Conservation (phyloP, 108 stramenopile species). For the Skeletonema potamos region DNA sequence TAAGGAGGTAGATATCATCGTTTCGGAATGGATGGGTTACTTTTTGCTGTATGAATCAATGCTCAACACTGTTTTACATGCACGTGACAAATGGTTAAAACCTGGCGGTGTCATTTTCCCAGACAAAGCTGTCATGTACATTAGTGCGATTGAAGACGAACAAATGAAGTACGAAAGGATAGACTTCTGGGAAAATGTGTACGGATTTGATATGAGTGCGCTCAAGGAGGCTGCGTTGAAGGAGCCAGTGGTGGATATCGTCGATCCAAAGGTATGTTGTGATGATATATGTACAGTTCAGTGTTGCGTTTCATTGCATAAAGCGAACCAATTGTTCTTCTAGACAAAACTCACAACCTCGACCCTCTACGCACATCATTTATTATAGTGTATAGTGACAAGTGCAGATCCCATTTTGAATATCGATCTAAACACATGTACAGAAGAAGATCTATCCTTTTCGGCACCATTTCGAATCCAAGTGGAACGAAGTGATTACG, state of each 20-base stretch:
- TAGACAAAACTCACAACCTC: not conserved
- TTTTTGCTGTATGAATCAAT: constrained; percentile 97
- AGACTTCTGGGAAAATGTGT: constrained; percentile 94
- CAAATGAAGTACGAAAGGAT: constrained; percentile 69
- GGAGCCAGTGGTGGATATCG: constrained; percentile 96
- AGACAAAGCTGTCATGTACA: constrained; percentile 91
- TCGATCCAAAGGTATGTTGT: constrained; percentile 53
- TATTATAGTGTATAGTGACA: constrained; percentile 62
- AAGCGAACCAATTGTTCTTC: not conserved
- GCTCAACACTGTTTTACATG: constrained; percentile 94
- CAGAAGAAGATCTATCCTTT: constrained; percentile 89
- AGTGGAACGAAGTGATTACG: constrained; percentile 78
- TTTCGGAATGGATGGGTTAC: constrained; percentile 99
- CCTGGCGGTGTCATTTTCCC: constrained; percentile 88
- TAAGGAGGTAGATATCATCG: constrained; percentile 90
- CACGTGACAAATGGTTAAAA: constrained; percentile 87
- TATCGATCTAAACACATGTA: constrained; percentile 90
- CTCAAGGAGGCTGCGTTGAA: constrained; percentile 88
- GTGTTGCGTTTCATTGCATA: no score
- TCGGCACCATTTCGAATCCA: constrained; percentile 63
- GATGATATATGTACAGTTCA: not conserved
- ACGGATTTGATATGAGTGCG: constrained; percentile 96
- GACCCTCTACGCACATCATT: not conserved
- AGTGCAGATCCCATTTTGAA: constrained; percentile 81
- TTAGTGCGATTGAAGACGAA: constrained; percentile 90